phyloP scores from a whole-genome alignment of 106 monocot species.

The Posidonia australis region DNA sequence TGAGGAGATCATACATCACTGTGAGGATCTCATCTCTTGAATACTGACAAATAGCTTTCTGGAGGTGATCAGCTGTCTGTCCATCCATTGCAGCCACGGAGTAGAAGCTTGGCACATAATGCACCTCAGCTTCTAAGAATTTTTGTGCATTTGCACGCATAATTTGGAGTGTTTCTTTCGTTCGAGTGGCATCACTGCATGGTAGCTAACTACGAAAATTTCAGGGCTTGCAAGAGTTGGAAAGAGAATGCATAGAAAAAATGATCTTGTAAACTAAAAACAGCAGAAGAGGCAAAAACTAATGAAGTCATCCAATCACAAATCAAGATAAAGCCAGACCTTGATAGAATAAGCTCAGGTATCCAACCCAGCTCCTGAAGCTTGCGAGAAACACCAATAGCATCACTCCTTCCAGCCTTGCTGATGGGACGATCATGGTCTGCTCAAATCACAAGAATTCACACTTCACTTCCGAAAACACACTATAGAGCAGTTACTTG shows the following conservation, averaged over 20 bases:
- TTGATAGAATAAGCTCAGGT: slow-evolving; percentile 78
- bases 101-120: slow-evolving; percentile 91
- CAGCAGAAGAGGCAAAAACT: too few relatives aligned
- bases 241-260: slow-evolving; percentile 1
- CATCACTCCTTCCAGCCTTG: slow-evolving; percentile 48
- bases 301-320: background rate
- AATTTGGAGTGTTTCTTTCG: slow-evolving; percentile 83
- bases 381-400: slow-evolving; percentile 42
- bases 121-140: slow-evolving; percentile 64
- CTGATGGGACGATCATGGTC: slow-evolving; percentile 88
- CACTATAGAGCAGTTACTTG: background rate
- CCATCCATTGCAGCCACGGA: slow-evolving; percentile 98
- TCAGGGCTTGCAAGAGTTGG: slow-evolving; percentile 2
- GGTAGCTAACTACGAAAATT: slow-evolving; percentile 10
- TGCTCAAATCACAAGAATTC: slow-evolving; percentile 6
- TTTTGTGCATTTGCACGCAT: slow-evolving; percentile 48
- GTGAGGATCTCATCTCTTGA: slow-evolving; percentile 67
- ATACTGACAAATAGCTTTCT: slow-evolving; percentile 68
- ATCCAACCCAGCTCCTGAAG: slow-evolving; percentile 89
- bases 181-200: slow-evolving; percentile 77
- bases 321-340: slow-evolving; percentile 26
- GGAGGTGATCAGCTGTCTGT: slow-evolving; percentile 89
- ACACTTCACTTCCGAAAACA: background rate
- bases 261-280: background rate
- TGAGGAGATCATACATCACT: slow-evolving; percentile 39